These are phyloP conservation scores for Umbelopsis sp. DNA, from an alignment of 192 early-diverging fungal genomes.

Conservation along the genomic window DNA sequence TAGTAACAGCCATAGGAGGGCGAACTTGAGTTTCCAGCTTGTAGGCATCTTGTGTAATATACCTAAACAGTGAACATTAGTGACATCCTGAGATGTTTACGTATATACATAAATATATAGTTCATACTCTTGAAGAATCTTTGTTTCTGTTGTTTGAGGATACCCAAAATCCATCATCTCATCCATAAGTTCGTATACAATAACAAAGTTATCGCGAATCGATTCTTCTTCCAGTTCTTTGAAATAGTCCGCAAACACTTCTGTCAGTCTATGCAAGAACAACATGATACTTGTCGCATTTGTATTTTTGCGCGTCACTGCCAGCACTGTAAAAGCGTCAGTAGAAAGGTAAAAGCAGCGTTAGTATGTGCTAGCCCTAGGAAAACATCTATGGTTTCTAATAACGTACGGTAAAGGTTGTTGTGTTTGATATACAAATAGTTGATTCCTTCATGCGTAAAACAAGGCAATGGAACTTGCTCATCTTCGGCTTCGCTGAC, in stretches of 20 bases:
- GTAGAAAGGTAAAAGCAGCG: not conserved
- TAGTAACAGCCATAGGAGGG: slow-evolving; percentile 84
- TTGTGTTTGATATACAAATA: slow-evolving; percentile 95
- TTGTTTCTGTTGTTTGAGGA: slow-evolving; percentile 87
- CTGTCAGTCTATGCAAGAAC: slow-evolving; percentile 92
- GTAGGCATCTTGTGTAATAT: slow-evolving; percentile 97
- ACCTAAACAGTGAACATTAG: slow-evolving; percentile 41
- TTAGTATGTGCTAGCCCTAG: not conserved
- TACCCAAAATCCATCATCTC: slow-evolving; percentile 95
- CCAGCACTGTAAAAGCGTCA: slow-evolving; percentile 65
- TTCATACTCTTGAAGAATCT: slow-evolving; percentile 77
- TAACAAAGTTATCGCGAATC: slow-evolving; percentile 90
- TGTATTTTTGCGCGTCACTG: slow-evolving; percentile 95
- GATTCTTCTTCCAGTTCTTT: slow-evolving; percentile 89
- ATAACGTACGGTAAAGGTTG: slow-evolving; percentile 84
- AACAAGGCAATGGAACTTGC: slow-evolving; percentile 83
- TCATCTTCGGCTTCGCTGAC: slow-evolving; percentile 89
- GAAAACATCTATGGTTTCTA: not conserved
- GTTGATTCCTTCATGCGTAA: slow-evolving; percentile 94
- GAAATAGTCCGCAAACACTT: slow-evolving; percentile 94
- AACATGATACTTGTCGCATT: slow-evolving; percentile 95
- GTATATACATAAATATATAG: not conserved
- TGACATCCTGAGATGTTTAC: not conserved
- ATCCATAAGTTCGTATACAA: slow-evolving; percentile 87
- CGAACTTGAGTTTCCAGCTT: slow-evolving; percentile 89